phyloP scores from a whole-genome alignment of 2,329 filamentous ascomycete species.

The Fusarium udum region DNA sequence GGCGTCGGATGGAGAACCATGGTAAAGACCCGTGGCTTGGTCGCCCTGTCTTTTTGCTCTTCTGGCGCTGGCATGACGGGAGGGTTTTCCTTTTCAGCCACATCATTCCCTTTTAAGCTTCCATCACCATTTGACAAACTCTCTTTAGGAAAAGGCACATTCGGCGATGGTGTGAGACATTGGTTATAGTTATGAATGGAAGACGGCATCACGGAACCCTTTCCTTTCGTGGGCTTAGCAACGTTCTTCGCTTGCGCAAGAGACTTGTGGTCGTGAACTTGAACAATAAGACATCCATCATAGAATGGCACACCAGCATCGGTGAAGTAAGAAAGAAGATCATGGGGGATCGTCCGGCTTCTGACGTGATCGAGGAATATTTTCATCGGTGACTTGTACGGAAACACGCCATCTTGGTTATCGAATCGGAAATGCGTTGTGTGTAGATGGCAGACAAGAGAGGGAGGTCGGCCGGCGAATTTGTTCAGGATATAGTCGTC shows the following conservation, averaged over 20 bases:
- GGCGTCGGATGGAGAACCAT: slow-evolving; percentile 86
- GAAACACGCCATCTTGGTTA: slow-evolving; percentile 90
- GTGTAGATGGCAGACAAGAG: slow-evolving; percentile 86
- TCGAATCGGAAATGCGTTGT: slow-evolving; percentile 91
- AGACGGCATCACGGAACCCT: slow-evolving; percentile 73
- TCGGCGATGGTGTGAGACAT: slow-evolving; percentile 89
- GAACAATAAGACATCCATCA: slow-evolving; percentile 93
- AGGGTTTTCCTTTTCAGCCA: slow-evolving; percentile 61
- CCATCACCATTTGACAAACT: slow-evolving; percentile 51
- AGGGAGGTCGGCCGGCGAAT: slow-evolving; percentile 78
- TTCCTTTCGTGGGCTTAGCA: slow-evolving; percentile 59
- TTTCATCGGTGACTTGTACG: slow-evolving; percentile 92
- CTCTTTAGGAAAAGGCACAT: slow-evolving; percentile 77
- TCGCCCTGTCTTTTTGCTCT: slow-evolving; percentile 46
- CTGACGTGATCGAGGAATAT: slow-evolving; percentile 80
- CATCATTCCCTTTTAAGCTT: slow-evolving; percentile 34
- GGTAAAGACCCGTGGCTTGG: slow-evolving; percentile 73
- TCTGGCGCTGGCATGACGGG: slow-evolving; percentile 63
- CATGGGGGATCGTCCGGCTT: slow-evolving; percentile 83
- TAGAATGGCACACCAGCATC: slow-evolving; percentile 82
- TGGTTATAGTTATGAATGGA: slow-evolving; percentile 94
- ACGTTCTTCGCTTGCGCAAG: slow-evolving; percentile 68
- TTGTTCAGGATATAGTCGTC: slow-evolving; percentile 84
- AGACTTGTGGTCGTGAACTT: slow-evolving; percentile 88
- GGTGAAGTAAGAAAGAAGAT: slow-evolving; percentile 82